Conservation (phyloP, 257 asterid species). For the Avicennia marina region DNA sequence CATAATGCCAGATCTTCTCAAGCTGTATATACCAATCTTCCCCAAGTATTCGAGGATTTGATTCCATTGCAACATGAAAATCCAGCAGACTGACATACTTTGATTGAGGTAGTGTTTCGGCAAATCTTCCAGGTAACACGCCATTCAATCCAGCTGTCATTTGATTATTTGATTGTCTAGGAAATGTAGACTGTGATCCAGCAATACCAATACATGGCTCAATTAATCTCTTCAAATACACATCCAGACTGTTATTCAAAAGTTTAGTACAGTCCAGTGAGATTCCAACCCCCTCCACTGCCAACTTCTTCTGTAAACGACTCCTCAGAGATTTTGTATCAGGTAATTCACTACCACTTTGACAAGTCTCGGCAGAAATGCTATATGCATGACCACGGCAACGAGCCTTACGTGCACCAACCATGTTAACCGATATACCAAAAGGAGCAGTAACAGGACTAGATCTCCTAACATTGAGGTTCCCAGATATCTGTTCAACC, state of each 20-base stretch:
- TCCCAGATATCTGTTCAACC: conserved; percentile 68
- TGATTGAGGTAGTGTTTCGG: conserved; percentile 11
- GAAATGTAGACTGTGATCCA: conserved; percentile 22
- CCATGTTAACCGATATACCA: conserved; percentile 48
- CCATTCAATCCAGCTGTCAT: conserved; percentile 19
- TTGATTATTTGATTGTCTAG: conserved; percentile 17
- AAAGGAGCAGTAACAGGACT: conserved; percentile 70
- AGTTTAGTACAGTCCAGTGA: conserved; percentile 60
- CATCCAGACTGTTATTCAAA: conserved; percentile 63
- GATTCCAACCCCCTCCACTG: conserved; percentile 57
- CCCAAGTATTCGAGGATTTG: conserved; percentile 63
- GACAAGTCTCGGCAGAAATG: conserved; percentile 30
- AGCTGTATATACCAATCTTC: conserved; percentile 66
- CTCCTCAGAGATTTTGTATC: conserved; percentile 45
- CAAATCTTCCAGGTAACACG: too few relatives aligned
- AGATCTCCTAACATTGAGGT: conserved; percentile 42
- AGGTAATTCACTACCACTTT: conserved; percentile 45
- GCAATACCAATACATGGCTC: conserved; percentile 57
- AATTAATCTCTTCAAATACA: conserved; percentile 55
- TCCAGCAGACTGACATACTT: conserved; percentile 39
- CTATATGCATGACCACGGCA: conserved; percentile 19
- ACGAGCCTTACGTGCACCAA: conserved; percentile 31
- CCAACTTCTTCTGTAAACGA: conserved; percentile 58
- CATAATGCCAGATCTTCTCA: conserved; percentile 55
- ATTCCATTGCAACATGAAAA: conserved; percentile 75